Percentiles rank a stretch among this genome's conserved stretches.
Evolutionary conservation across 352 stramenopile species (phyloP).

Genomic region (Globisporangium sylvaticum): DNA sequence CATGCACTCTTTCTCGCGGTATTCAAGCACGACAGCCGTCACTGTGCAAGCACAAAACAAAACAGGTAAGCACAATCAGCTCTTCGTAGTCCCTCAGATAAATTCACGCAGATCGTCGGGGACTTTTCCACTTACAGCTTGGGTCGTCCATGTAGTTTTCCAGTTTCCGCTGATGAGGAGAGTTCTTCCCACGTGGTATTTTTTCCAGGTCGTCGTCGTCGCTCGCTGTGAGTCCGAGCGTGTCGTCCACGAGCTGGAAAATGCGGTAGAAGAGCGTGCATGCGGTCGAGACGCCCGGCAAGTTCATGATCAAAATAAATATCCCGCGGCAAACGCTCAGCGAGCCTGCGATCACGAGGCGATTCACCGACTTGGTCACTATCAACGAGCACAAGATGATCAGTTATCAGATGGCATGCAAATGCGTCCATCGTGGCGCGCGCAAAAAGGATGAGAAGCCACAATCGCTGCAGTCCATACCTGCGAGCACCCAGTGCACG

Average conservation of each 20-base stretch:
- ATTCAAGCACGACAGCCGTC: conserved; percentile 82
- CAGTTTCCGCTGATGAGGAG: conserved; percentile 20
- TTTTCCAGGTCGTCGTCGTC: conserved; percentile 35
- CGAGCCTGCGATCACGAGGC: conserved; percentile 40
- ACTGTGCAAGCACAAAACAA: conserved; percentile 26
- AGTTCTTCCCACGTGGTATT: conserved; percentile 10
- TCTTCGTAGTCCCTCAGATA: not conserved
- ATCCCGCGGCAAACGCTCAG: conserved; percentile 61
- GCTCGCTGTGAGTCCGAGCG: conserved; percentile 31
- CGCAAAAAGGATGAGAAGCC: not conserved
- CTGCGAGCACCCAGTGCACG: conserved; percentile 61
- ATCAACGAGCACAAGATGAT: not conserved
- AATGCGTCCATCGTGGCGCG: not conserved
- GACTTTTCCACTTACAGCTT: conserved; percentile 39
- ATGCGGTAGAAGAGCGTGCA: conserved; percentile 69
- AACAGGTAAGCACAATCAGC: conserved; percentile 7
- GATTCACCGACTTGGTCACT: conserved; percentile 58
- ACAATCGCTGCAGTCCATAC: conserved; percentile 13
- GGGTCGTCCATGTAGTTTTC: conserved; percentile 64
- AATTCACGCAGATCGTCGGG: not conserved
- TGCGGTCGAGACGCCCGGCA: conserved; percentile 63
- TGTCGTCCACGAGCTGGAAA: conserved; percentile 68
- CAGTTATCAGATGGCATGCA: not conserved
- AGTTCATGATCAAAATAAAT: conserved; percentile 72
- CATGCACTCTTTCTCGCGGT: conserved; percentile 82